Evolutionary conservation across 2,329 filamentous ascomycete species (phyloP), one percentile per base, ranked within the genome.

Genomic region (Fusarium kyushuense): DNA sequence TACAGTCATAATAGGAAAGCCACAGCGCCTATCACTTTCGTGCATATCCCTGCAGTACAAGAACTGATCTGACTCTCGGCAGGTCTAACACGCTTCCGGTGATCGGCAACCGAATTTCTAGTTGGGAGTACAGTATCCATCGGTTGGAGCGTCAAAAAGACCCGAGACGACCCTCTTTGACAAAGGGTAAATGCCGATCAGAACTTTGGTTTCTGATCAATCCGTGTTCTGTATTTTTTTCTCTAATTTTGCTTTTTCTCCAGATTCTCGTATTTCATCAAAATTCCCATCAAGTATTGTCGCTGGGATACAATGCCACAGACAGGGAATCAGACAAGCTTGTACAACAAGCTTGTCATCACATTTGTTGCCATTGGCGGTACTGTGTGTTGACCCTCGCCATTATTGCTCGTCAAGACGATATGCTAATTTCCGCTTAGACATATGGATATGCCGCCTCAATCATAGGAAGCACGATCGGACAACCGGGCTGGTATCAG

Each of bases 381-480:
- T 3, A 65, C 76, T n/a, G 77, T 78, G 54, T 19, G 77, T 69
- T 46, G 3, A 4, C 17, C 27, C 10, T 16, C 11, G 14, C 25
- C 14, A 19, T 29, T 9, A 5, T 10, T 16, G 5, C 5, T 17
- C 11, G 9, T 17, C 27, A 9, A 21, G 19, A 14, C 5, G 6
- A 11, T 10, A 27, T 47, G 2, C 57, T 67, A 7, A 58, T 16
- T 3, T 9, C 1, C 32, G 21, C 38, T 2, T 54, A 83, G 82
- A 84, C 84, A 3, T 85, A 85, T 63, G 83, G 84, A 23, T 85
- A 85, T 65, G 81, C 79, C 53, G 78, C 83, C 11, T 84, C 83
- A 3, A 80, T 85, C 36, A 85, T 86, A 36, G 77, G 79, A 38
- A 83, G 81, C 57, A 86, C 83, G 17, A 84, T 86, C 53, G 84